Percentiles rank a stretch among this genome's conserved stretches.
Evolutionary conservation across 352 stramenopile genomes (phyloP).

Genomic region (Pythium biforme): DNA sequence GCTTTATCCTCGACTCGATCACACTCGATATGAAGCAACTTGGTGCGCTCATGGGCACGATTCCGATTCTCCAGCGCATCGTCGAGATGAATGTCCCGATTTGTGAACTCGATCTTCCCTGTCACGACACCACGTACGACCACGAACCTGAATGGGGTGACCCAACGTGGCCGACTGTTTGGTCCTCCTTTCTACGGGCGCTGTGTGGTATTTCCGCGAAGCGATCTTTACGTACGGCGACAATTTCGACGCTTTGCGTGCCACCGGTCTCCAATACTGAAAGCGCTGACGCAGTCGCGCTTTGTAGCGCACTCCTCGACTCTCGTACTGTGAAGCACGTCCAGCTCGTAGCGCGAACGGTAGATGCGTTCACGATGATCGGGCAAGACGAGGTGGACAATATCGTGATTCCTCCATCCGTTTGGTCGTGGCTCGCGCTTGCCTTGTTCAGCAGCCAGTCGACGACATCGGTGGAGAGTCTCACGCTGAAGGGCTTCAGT

Average conservation of each 20-base stretch:
- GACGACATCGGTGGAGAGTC: not conserved
- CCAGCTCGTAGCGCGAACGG: too few species aligned
- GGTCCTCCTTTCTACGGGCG: too few species aligned
- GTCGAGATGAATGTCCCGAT: not conserved
- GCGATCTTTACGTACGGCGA: too few species aligned
- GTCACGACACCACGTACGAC: too few species aligned
- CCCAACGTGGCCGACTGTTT: too few species aligned
- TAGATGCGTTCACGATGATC: not conserved
- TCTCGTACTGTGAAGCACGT: not conserved
- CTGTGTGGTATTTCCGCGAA: too few species aligned
- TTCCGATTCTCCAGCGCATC: not conserved
- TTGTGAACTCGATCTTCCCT: not conserved
- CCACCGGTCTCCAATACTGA: not conserved
- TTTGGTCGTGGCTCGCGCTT: not conserved
- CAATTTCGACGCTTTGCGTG: too few species aligned
- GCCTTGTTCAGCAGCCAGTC: not conserved
- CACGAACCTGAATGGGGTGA: too few species aligned
- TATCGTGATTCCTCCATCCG: not conserved
- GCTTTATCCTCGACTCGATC: not conserved
- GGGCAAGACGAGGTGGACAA: not conserved
- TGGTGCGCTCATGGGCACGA: not conserved
- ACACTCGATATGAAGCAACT: not conserved
- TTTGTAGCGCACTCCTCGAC: not conserved
- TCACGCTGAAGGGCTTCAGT: not conserved
- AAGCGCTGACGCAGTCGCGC: not conserved